Conservation (phyloP, 192 early-diverging fungal species). For the Gonapodya sp. region DNA sequence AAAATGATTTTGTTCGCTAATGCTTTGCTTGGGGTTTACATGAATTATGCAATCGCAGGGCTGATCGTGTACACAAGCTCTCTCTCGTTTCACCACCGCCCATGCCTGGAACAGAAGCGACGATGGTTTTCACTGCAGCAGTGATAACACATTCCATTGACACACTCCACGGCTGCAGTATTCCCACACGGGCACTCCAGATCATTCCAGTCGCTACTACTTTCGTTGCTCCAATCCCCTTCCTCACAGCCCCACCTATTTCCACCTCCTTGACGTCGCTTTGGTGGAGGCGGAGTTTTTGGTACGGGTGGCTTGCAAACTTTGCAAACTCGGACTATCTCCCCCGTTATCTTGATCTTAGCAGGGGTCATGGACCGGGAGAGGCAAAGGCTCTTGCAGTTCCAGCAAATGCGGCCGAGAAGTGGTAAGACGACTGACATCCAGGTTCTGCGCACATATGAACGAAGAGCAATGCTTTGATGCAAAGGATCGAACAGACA, state of each 20-base stretch:
- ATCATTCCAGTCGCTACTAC: background rate
- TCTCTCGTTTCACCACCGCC: too few relatives aligned
- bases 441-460: background rate
- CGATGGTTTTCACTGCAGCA: background rate
- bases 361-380: background rate
- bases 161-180: background rate
- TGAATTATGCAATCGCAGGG: too few relatives aligned
- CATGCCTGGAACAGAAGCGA: too few relatives aligned
- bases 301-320: background rate
- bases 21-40: too few relatives aligned
- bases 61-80: too few relatives aligned
- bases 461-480: background rate
- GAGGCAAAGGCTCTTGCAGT: background rate
- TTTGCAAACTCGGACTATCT: background rate
- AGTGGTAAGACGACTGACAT: background rate
- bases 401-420: background rate
- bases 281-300: background rate
- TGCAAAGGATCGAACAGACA: too few relatives aligned
- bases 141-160: background rate
- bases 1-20: too few relatives aligned
- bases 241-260: background rate
- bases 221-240: background rate
- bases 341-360: background rate
- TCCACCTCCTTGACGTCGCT: background rate
- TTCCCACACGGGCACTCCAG: background rate